phyloP scores from a whole-genome alignment of 2,329 filamentous ascomycete species.

The Rhinocladiella similis region DNA sequence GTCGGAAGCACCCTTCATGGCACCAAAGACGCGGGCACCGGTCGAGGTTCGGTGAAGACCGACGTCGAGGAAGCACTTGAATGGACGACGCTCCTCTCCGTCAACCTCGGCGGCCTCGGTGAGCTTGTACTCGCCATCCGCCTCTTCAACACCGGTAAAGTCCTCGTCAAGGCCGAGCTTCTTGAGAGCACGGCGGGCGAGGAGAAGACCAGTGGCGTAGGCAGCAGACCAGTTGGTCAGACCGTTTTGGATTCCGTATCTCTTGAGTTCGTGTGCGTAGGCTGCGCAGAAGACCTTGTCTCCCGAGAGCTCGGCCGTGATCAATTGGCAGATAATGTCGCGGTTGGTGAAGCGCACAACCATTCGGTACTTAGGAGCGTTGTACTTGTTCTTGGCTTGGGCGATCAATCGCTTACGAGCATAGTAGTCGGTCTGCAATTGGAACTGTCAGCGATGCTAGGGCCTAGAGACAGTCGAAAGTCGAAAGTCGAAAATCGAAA shows the following conservation, averaged over 20 bases:
- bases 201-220: conserved; percentile 93
- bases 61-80: conserved; percentile 99
- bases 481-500: too few species aligned
- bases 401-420: conserved; percentile 99
- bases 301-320: conserved; percentile 91
- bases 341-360: conserved; percentile 99
- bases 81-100: conserved; percentile 85
- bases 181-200: conserved; percentile 93
- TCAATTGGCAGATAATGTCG: conserved; percentile 98
- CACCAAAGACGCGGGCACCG: conserved; percentile 97
- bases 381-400: conserved; percentile 99
- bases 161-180: conserved; percentile 94
- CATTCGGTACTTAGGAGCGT: conserved; percentile 98
- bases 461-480: not conserved
- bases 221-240: conserved; percentile 99
- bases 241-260: conserved; percentile 97
- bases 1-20: conserved; percentile 99
- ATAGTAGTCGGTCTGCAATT: conserved; percentile 92
- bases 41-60: conserved; percentile 96
- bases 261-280: conserved; percentile 96
- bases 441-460: not conserved
- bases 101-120: conserved; percentile 93
- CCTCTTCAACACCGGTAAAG: conserved; percentile 95
- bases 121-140: conserved; percentile 91
- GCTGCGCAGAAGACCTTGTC: conserved; percentile 95